Conservation (phyloP, 306 rosid species). For the Mimosa bimucronata region DNA sequence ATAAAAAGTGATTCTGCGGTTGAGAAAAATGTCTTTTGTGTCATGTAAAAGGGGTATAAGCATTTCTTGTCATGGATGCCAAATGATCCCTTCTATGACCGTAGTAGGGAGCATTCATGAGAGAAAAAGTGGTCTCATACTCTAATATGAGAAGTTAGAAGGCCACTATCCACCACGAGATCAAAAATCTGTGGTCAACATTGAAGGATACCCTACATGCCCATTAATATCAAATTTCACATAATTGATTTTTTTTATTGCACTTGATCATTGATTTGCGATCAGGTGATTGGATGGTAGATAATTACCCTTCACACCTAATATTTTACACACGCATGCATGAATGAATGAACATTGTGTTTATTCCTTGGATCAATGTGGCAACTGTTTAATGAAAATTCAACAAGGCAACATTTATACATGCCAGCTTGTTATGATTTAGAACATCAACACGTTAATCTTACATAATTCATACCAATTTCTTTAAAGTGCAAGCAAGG, state of each 20-base stretch:
- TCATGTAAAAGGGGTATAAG: neutral
- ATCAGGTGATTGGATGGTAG: neutral
- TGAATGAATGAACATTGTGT: neutral
- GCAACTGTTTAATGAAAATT: slow-evolving; percentile 17
- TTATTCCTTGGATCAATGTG: slow-evolving; percentile 25
- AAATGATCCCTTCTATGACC: neutral
- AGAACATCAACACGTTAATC: slow-evolving; percentile 28
- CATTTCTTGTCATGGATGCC: neutral
- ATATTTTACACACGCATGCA: neutral
- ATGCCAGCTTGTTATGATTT: neutral
- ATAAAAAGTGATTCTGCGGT: neutral
- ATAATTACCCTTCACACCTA: neutral
- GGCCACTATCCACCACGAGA: neutral
- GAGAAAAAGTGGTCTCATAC: neutral
- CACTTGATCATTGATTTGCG: neutral
- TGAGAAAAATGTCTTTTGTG: neutral
- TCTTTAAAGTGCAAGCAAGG: slow-evolving; percentile 11
- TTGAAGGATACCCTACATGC: neutral
- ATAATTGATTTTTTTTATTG: neutral
- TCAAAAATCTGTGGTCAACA: neutral
- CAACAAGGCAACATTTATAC: neutral
- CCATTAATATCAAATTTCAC: neutral
- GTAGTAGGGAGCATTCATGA: neutral
- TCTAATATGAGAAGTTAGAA: neutral
- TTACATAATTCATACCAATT: slow-evolving; percentile 13